These are phyloP conservation scores for Ophiocordyceps polyrhachis-furcata DNA, from an alignment of 2,329 filamentous ascomycete species.

Conservation along the genomic window DNA sequence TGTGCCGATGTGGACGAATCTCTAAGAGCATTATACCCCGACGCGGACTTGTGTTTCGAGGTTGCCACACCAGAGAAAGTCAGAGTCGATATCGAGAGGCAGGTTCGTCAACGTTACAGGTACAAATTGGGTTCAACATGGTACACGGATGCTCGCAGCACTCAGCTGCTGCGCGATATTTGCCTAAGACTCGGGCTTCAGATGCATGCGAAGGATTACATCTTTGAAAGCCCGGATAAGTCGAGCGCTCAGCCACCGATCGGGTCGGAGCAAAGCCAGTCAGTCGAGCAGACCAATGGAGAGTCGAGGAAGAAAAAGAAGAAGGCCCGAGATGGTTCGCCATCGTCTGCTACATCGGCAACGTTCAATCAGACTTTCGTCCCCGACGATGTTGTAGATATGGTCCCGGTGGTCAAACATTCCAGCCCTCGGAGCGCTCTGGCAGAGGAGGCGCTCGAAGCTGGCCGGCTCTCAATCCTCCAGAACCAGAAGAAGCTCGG, in stretches of 20 bases:
- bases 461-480: constrained; percentile 85
- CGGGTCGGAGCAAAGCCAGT: constrained; percentile 13
- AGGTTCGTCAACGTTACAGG: constrained; percentile 58
- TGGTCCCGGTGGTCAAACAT: constrained; percentile 91
- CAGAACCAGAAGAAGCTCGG: constrained; percentile 92
- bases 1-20: constrained; percentile 57
- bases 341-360: constrained; percentile 24
- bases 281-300: constrained; percentile 23
- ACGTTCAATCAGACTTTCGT: constrained; percentile 37
- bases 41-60: constrained; percentile 68
- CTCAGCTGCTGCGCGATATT: constrained; percentile 80
- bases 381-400: constrained; percentile 73
- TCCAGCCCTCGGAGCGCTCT: constrained; percentile 77
- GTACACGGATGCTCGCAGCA: constrained; percentile 45
- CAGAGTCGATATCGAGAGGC: constrained; percentile 46
- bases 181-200: constrained; percentile 81
- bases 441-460: constrained; percentile 89
- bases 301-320: constrained; percentile 44
- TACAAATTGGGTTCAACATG: constrained; percentile 54
- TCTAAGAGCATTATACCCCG: constrained; percentile 58
- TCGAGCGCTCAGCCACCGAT: constrained; percentile 12
- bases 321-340: constrained; percentile 34
- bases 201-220: constrained; percentile 48
- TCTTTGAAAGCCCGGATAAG: constrained; percentile 13
- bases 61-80: constrained; percentile 57